A percentile compares a stretch with the other conserved stretches of the same genome.
Evolutionary conservation across 2,329 filamentous ascomycete species (phyloP).

Genomic region (Moelleriella libera): DNA sequence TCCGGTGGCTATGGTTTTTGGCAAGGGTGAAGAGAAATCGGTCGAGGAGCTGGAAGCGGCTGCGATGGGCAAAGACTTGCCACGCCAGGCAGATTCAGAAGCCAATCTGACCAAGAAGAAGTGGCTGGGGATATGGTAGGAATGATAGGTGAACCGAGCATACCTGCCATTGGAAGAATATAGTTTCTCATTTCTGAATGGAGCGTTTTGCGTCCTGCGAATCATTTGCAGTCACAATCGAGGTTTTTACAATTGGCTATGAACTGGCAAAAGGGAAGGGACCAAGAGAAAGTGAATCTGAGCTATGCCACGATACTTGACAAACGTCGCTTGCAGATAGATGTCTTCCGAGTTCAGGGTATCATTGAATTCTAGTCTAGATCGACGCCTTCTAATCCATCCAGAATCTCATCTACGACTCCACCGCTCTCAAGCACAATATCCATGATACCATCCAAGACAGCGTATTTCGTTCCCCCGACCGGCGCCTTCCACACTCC

Average conservation of each 20-base stretch:
- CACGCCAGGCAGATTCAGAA: slow-evolving; percentile 11
- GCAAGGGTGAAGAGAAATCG: slow-evolving; percentile 19
- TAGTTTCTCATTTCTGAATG: no score
- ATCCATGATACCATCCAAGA: slow-evolving; percentile 63
- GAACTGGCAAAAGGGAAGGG: no score
- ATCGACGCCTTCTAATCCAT: slow-evolving; percentile 65
- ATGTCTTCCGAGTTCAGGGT: no score
- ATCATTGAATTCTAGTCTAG: slow-evolving; percentile 28
- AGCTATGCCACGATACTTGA: no score
- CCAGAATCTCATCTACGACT: slow-evolving; percentile 74
- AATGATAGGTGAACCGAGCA: not conserved
- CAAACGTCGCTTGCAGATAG: no score
- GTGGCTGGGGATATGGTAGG: slow-evolving; percentile 73
- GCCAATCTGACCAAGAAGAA: slow-evolving; percentile 44
- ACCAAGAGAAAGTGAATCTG: no score
- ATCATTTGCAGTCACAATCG: no score
- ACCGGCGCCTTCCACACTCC: slow-evolving; percentile 79
- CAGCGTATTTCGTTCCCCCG: slow-evolving; percentile 64
- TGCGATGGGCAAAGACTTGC: slow-evolving; percentile 21
- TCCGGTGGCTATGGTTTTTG: slow-evolving; percentile 33
- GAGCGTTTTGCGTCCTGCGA: no score
- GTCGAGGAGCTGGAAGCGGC: slow-evolving; percentile 20
- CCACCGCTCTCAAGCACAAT: slow-evolving; percentile 64
- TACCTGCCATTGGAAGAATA: not conserved
- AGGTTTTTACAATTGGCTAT: no score